Conservation (phyloP, 371 early-diverging fungal species). For the Phascolomyces articulosus region DNA sequence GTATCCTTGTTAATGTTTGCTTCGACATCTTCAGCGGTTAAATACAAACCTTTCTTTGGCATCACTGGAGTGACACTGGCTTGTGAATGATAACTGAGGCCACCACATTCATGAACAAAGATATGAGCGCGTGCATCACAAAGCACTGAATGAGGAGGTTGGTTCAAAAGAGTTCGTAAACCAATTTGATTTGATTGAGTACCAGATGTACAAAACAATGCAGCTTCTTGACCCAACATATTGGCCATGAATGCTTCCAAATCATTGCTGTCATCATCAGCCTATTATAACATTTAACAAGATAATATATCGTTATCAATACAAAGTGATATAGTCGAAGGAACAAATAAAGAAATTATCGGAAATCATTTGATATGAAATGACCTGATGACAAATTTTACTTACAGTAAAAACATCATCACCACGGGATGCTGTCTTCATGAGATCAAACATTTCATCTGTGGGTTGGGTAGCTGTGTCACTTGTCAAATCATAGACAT, state of each 20-base stretch:
- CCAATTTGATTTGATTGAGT: slow-evolving; percentile 24
- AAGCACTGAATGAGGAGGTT: slow-evolving; percentile 82
- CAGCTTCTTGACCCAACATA: slow-evolving; percentile 78
- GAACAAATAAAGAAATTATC: too few species aligned
- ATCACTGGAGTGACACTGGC: slow-evolving; percentile 75
- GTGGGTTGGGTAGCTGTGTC: slow-evolving; percentile 87
- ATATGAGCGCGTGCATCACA: slow-evolving; percentile 83
- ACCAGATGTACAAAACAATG: slow-evolving; percentile 75
- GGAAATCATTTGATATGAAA: background rate
- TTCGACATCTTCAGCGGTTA: slow-evolving; percentile 74
- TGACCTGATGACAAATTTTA: background rate
- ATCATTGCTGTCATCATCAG: slow-evolving; percentile 37
- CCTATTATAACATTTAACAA: background rate
- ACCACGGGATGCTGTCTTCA: slow-evolving; percentile 76
- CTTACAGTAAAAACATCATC: slow-evolving; percentile 86
- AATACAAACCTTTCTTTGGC: slow-evolving; percentile 59
- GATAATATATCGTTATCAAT: too few species aligned
- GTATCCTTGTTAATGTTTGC: slow-evolving; percentile 29
- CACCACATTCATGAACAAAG: slow-evolving; percentile 80
- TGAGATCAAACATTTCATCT: slow-evolving; percentile 77
- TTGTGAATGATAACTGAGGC: slow-evolving; percentile 73
- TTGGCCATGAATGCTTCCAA: slow-evolving; percentile 73
- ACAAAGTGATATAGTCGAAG: too few species aligned
- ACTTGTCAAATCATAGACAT: slow-evolving; percentile 52
- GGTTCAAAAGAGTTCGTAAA: slow-evolving; percentile 36